phyloP scores from a whole-genome alignment of 1,284 basidiomycete species.

The Puccinia horiana region DNA sequence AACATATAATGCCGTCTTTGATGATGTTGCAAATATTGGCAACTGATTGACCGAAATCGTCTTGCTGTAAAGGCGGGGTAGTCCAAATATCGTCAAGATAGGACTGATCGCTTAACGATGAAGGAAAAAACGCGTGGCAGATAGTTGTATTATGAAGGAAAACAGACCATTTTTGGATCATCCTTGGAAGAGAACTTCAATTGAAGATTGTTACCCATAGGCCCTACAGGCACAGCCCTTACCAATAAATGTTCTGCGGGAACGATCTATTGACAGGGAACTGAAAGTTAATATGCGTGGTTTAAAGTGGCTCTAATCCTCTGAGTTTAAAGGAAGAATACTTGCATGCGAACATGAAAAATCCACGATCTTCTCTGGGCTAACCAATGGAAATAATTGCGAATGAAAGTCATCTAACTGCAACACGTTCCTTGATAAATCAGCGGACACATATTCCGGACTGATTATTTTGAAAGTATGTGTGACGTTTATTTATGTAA shows the following conservation, averaged over 20 bases:
- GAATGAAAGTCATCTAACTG: slow-evolving; percentile 84
- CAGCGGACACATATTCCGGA: not conserved
- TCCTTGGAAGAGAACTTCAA: slow-evolving; percentile 79
- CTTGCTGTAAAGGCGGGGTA: slow-evolving; percentile 63
- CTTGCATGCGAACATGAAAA: slow-evolving; percentile 91
- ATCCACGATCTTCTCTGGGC: slow-evolving; percentile 68
- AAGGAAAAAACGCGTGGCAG: not conserved
- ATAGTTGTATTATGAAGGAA: not conserved
- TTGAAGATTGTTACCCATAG: slow-evolving; percentile 72
- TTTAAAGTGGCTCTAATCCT: not conserved
- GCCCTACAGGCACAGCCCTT: slow-evolving; percentile 75
- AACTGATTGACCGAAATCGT: slow-evolving; percentile 80
- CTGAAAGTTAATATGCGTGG: not conserved
- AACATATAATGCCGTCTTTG: slow-evolving; percentile 86
- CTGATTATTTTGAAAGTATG: not conserved
- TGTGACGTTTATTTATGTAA: not conserved
- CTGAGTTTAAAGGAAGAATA: not conserved
- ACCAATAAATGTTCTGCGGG: slow-evolving; percentile 77
- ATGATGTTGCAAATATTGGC: slow-evolving; percentile 76
- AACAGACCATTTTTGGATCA: slow-evolving; percentile 69
- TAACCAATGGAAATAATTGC: slow-evolving; percentile 76
- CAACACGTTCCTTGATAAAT: not conserved
- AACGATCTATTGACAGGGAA: slow-evolving; percentile 57
- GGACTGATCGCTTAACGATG: not conserved
- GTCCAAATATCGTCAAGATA: not conserved